A percentile compares a stretch with the other conserved stretches of the same genome.
These are phyloP conservation scores for Oxalis stricta DNA, from an alignment of 441 rosid species.

Conservation along the genomic window DNA sequence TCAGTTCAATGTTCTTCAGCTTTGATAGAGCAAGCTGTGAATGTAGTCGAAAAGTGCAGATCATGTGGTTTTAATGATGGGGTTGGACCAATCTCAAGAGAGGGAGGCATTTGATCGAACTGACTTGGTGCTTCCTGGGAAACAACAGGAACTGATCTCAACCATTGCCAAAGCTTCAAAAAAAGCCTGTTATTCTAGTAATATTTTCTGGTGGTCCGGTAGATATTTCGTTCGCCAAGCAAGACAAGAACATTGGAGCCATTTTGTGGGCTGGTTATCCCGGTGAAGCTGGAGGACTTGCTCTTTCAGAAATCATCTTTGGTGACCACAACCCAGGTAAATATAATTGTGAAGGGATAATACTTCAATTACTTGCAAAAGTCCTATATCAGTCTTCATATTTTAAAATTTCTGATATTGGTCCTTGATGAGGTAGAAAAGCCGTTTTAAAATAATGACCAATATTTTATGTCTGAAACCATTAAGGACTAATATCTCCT, in stretches of 20 bases:
- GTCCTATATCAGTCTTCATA: too few species aligned
- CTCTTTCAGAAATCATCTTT: constrained; percentile 63
- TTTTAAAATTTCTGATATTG: too few species aligned
- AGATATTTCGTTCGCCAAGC: constrained; percentile 48
- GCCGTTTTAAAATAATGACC: too few species aligned
- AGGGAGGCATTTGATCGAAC: constrained; percentile 45
- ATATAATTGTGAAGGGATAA: too few species aligned
- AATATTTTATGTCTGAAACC: too few species aligned
- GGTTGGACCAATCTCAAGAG: constrained; percentile 68
- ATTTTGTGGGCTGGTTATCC: constrained; percentile 90
- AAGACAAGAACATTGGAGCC: constrained; percentile 38
- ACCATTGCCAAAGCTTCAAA: constrained; percentile 41
- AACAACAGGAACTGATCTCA: constrained; percentile 38
- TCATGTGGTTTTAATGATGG: constrained; percentile 63
- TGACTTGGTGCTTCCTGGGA: constrained; percentile 51
- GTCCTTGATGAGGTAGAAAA: too few species aligned
- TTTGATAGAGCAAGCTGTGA: constrained; percentile 29
- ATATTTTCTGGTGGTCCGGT: constrained; percentile 66
- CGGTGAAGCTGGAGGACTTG: constrained; percentile 67
- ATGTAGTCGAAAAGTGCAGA: constrained; percentile 41
- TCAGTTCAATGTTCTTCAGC: constrained; percentile 41
- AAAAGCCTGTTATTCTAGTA: constrained; percentile 47
- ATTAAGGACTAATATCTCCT: too few species aligned
- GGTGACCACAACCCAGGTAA: constrained; percentile 79
- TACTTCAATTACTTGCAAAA: too few species aligned